These are phyloP conservation scores for Hygrophila difformis DNA, from an alignment of 257 asterid genomes.

Conservation along the genomic window DNA sequence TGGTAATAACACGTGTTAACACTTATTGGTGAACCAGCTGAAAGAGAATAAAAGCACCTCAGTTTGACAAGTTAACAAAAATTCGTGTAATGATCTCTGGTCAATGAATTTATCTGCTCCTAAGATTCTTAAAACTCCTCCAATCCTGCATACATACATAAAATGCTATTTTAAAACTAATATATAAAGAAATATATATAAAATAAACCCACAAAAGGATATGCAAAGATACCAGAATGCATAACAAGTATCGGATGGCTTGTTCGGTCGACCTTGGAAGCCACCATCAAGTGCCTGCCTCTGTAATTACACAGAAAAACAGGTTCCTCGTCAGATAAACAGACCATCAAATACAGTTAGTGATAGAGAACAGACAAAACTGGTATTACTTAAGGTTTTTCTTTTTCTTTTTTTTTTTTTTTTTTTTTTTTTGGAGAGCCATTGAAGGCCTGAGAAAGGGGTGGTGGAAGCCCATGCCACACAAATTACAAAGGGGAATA, in stretches of 20 bases:
- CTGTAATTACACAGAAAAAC: slow-evolving; percentile 40
- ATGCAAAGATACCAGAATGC: slow-evolving; percentile 69
- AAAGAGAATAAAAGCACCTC: slow-evolving; percentile 31
- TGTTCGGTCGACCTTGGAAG: slow-evolving; percentile 86
- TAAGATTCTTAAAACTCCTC: slow-evolving; percentile 73
- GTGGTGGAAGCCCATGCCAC: no score
- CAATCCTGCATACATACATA: slow-evolving; percentile 46
- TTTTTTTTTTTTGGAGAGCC: no score
- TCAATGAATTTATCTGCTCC: slow-evolving; percentile 61
- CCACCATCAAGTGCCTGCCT: slow-evolving; percentile 88
- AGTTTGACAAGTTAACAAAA: slow-evolving; percentile 70
- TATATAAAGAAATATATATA: background rate
- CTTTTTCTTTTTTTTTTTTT: no score
- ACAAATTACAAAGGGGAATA: no score
- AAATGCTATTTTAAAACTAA: slow-evolving; percentile 9
- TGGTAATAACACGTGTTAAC: no score
- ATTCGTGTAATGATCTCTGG: slow-evolving; percentile 49
- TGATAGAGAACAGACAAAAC: no score
- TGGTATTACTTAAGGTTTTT: no score
- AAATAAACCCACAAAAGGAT: background rate
- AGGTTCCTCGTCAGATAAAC: background rate
- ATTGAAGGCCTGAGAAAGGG: no score
- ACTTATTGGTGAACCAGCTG: no score
- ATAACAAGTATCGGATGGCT: slow-evolving; percentile 83
- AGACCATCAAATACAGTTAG: no score